Conservation (phyloP, 179 eudicot species). For the Silene noctiflora region DNA sequence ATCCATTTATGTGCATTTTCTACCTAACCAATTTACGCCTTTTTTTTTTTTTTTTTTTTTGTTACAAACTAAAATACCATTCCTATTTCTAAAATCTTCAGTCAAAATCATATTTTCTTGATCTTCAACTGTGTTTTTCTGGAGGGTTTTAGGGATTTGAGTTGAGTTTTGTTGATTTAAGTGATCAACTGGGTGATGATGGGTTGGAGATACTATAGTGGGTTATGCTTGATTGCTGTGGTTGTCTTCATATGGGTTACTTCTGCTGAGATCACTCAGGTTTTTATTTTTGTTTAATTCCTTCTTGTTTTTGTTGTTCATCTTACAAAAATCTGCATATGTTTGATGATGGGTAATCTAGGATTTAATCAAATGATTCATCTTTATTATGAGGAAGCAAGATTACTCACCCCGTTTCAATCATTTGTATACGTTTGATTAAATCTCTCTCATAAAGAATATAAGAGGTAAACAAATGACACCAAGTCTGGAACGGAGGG, state of each 20-base stretch:
- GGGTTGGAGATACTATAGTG: constrained; percentile 49
- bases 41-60: background rate
- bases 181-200: constrained; percentile 23
- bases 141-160: background rate
- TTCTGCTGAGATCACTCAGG: constrained; percentile 58
- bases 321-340: too few relatives aligned
- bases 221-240: constrained; percentile 36
- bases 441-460: too few relatives aligned
- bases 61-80: background rate
- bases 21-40: background rate
- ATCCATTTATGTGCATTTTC: background rate
- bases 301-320: background rate
- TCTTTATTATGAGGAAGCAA: background rate
- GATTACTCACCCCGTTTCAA: background rate
- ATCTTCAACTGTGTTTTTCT: too few relatives aligned
- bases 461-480: too few relatives aligned
- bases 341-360: too few relatives aligned
- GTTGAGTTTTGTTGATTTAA: background rate
- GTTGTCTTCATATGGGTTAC: constrained; percentile 52
- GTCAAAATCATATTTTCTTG: background rate
- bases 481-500: too few relatives aligned
- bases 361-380: too few relatives aligned
- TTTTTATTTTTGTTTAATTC: too few relatives aligned
- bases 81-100: background rate
- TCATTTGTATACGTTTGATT: too few relatives aligned